Evolutionary conservation across 2,329 filamentous ascomycete species (phyloP), one percentile per base, ranked within the genome.

Genomic region (Botrytis aclada): DNA sequence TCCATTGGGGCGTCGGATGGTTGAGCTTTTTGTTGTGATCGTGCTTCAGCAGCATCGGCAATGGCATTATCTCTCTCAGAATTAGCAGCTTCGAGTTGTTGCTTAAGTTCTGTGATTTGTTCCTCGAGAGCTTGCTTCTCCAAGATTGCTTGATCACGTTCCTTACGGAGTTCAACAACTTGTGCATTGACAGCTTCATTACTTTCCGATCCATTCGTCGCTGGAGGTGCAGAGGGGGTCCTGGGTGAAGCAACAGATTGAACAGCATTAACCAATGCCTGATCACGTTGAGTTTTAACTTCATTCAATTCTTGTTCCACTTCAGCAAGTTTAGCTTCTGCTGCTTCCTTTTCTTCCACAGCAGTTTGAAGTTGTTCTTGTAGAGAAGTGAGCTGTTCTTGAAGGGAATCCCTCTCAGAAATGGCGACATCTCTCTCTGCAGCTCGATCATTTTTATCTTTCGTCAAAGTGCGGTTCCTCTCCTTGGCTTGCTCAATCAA

Each of bases 81-180:
- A 72, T 89, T 87, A 1, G 87, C 87, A 16, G 84, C 83, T 69
- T 90, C 86, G 20, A 97, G 84, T 78, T 94, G 90, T 10, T 81
- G 76, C 43, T 84, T 86, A 3, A 90, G 80, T 37, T 80, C 81
- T 63, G 85, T 83, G 3, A 92, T 84, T 74, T 92, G 89, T 73
- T 88, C 84, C 76, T 93, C 88, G n/a, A 93, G 85, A 3, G 85
- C 85, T 29, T 89, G 85, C 81, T 93, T 94, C 80, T 96, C 90
- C 16, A 89, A 84, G 10, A 84, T 90, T 70, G 91, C 86, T 2
- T 85, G 85, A 61, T 90, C 89, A 16, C 96, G 86, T 77, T 95
- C 88, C 76, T 89, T 88, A 34, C 83, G 85, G 22, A 85, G 80
- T 60, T 84, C 80, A 3, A 80, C 76, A 12, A 90, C 82, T 74